A percentile compares a stretch with the other conserved stretches of the same genome.
Evolutionary conservation across 2,329 filamentous ascomycete genomes (phyloP).

Genomic region (Metarhizium brunneum): DNA sequence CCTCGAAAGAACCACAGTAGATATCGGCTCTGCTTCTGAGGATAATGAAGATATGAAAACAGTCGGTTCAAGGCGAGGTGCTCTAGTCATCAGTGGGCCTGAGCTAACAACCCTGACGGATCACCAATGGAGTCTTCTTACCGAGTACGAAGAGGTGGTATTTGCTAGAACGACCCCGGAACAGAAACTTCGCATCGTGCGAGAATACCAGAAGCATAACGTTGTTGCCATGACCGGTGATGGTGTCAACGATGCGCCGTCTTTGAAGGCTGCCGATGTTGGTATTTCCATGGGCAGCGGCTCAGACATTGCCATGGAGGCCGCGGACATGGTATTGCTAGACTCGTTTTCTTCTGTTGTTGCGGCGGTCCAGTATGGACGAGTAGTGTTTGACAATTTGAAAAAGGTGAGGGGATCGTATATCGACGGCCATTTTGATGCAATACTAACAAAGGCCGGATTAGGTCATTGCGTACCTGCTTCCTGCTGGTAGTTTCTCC

Average conservation of each 20-base stretch:
- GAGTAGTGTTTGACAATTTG: slow-evolving; percentile 71
- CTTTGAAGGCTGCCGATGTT: slow-evolving; percentile 70
- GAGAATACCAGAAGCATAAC: slow-evolving; percentile 57
- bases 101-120: slow-evolving; percentile 59
- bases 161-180: slow-evolving; percentile 70
- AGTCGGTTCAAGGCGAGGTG: slow-evolving; percentile 19
- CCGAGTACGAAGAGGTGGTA: slow-evolving; percentile 59
- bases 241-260: slow-evolving; percentile 79
- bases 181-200: slow-evolving; percentile 73
- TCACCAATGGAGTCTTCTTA: slow-evolving; percentile 58
- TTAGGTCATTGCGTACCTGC: slow-evolving; percentile 51
- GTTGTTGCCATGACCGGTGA: slow-evolving; percentile 81
- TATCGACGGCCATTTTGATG: neutral
- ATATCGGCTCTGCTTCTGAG: slow-evolving; percentile 1
- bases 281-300: slow-evolving; percentile 76
- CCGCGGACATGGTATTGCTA: slow-evolving; percentile 72
- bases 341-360: slow-evolving; percentile 66
- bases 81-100: slow-evolving; percentile 55
- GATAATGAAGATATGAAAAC: slow-evolving; percentile 15
- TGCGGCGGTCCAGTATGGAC: slow-evolving; percentile 61
- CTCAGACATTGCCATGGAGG: slow-evolving; percentile 74
- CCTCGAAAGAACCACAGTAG: slow-evolving; percentile 29
- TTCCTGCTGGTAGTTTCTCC: slow-evolving; percentile 64
- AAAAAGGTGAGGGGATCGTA: slow-evolving; percentile 50
- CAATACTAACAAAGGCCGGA: neutral